phyloP scores from a whole-genome alignment of 2,329 filamentous ascomycete species.

The Zymoseptoria brevis region DNA sequence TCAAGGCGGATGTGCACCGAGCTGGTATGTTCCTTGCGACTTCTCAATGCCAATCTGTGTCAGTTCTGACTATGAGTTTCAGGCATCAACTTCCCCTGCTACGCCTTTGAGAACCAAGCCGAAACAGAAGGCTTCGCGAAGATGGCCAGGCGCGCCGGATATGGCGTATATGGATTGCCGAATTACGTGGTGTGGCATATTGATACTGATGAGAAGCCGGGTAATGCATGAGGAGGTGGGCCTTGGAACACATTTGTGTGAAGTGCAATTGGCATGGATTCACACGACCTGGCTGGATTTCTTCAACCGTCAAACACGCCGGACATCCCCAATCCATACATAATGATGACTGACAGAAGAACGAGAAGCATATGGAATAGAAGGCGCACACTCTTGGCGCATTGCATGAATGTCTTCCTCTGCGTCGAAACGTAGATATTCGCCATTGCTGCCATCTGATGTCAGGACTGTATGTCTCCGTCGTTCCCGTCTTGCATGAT shows the following conservation, averaged over 20 bases:
- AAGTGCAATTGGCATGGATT: neutral
- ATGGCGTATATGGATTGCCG: constrained; percentile 81
- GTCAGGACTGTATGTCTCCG: no score
- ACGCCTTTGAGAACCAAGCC: constrained; percentile 96
- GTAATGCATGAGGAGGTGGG: constrained; percentile 49
- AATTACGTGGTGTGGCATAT: constrained; percentile 99
- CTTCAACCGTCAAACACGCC: neutral
- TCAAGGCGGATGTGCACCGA: constrained; percentile 95
- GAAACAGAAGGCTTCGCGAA: constrained; percentile 98
- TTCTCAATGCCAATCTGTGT: neutral
- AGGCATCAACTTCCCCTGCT: constrained; percentile 97
- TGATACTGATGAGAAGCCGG: constrained; percentile 89
- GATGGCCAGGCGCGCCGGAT: constrained; percentile 95
- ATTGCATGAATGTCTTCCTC: neutral
- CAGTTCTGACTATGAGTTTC: constrained; percentile 6
- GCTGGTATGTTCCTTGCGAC: constrained; percentile 56
- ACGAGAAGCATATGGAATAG: neutral
- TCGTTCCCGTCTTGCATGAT: no score
- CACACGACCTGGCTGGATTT: neutral
- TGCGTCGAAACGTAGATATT: no score
- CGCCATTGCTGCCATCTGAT: no score
- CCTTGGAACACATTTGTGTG: no score
- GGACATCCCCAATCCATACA: neutral
- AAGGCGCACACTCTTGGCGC: neutral
- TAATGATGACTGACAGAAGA: neutral